These are phyloP conservation scores for Globisporangium orthogonon DNA, from an alignment of 352 stramenopile species.

Conservation along the genomic window DNA sequence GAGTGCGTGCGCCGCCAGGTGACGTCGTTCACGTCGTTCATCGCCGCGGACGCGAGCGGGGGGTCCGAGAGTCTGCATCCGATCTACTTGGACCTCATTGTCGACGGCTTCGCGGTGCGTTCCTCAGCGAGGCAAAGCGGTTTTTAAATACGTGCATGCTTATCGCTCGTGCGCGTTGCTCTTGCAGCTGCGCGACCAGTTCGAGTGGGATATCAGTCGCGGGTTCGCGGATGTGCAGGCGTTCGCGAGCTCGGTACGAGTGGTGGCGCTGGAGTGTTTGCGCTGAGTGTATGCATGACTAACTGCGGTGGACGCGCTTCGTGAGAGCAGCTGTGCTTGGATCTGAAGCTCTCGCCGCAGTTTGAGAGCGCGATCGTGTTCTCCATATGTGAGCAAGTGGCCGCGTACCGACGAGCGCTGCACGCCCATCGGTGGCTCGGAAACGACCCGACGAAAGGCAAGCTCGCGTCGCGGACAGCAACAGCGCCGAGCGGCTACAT, in stretches of 20 bases:
- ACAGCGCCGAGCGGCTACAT: constrained; percentile 31
- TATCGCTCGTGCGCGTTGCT: background rate
- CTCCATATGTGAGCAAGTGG: constrained; percentile 69
- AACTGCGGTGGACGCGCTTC: too few relatives aligned
- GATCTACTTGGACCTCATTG: constrained; percentile 68
- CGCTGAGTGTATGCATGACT: background rate
- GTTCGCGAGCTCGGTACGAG: constrained; percentile 39
- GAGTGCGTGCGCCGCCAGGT: constrained; percentile 72
- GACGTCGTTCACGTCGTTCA: constrained; percentile 44
- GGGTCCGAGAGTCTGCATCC: constrained; percentile 34
- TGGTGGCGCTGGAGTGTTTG: background rate
- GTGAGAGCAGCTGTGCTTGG: constrained; percentile 29
- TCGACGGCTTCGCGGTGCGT: constrained; percentile 50
- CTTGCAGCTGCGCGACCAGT: constrained; percentile 61
- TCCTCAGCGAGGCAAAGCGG: background rate
- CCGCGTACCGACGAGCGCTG: constrained; percentile 49
- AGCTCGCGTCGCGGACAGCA: constrained; percentile 13
- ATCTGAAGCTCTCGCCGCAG: constrained; percentile 41
- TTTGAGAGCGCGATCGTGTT: constrained; percentile 67
- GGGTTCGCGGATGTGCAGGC: constrained; percentile 34
- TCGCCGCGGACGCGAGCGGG: constrained; percentile 14
- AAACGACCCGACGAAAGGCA: constrained; percentile 23
- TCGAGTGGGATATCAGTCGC: constrained; percentile 73
- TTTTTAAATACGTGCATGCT: background rate
- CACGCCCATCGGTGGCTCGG: constrained; percentile 54